Evolutionary conservation across 176 grass and related monocot genomes (phyloP), one percentile per base, ranked within the genome.

Genomic region (Hyparrhenia diplandra): DNA sequence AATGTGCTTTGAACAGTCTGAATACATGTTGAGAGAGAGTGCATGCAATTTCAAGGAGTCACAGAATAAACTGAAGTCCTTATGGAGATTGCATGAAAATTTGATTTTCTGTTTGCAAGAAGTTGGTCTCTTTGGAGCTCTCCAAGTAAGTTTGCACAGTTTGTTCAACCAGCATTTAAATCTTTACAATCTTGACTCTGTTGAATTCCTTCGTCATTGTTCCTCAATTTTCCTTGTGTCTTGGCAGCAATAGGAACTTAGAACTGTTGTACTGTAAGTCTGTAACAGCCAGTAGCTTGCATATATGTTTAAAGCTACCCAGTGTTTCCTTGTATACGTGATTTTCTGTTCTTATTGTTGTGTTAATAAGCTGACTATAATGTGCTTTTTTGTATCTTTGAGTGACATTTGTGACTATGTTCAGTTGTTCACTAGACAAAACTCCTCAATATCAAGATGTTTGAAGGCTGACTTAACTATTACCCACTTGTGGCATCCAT

Each of bases 41-140:
- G 31, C 81, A 77, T 77, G 34, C 32, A 90, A 94, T 88, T 82
- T 91, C 78, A 89, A 83, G 58, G 78, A 89, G 82, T 87, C 62
- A 78, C 88, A 87, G 61, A 98, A 91, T 86, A 90, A 90, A 79
- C 81, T 94, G 67, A 94, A 92, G 65, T 75, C 69, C 35, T 83
- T 97, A 21, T 87, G 36, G 76, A 94, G 84, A 80, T 91, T 92
- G 80, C 92, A 94, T 84, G 90, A 89, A 64, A 87, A 92, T 81
- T 83, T 98, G 41, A 67, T 91, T 70, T 98, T 98, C 76, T 94
- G 90, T 87, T 89, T 98, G 81, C 80, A 94, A 85, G 88, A 92
- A 82, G 67, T 98, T 87, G 95, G 95, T 75, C 86, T 92, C 81
- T 94, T 59, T 89, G 95, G 95, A 67, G 90, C 95, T 82, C 54